phyloP scores from a whole-genome alignment of 306 rosid species.

The Crataegus laevigata region DNA sequence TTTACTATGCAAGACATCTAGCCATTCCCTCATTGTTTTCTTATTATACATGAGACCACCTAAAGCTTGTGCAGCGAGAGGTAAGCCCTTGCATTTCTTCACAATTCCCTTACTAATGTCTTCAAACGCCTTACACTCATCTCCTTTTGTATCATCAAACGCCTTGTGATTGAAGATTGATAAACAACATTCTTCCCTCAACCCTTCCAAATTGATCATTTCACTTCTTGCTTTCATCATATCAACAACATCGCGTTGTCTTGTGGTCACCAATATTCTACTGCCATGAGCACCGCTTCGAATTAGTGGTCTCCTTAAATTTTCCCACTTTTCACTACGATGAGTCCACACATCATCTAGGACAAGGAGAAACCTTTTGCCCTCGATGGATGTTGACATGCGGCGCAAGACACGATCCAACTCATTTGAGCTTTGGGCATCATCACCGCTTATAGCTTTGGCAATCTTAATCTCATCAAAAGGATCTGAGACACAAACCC shows the following conservation, averaged over 20 bases:
- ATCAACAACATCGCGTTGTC: accelerated
- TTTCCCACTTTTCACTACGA: neutral
- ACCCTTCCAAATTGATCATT: too few species aligned
- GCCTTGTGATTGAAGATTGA: neutral
- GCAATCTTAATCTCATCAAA: neutral
- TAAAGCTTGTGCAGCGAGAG: neutral
- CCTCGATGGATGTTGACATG: neutral
- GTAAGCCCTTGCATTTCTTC: neutral
- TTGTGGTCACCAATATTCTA: neutral
- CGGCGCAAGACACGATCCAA: accelerated
- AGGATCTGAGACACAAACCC: neutral
- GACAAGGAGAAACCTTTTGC: neutral
- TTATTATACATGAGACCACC: neutral
- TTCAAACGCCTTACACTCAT: neutral
- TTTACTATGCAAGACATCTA: neutral
- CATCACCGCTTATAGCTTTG: neutral
- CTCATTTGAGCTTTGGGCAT: neutral
- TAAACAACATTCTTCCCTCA: neutral
- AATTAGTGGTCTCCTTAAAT: neutral
- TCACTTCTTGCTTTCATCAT: neutral
- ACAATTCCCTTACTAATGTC: neutral
- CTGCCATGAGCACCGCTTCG: neutral
- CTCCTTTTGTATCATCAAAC: neutral
- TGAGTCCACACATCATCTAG: neutral
- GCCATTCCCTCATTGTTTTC: neutral